Evolutionary conservation across 768 basidiomycete species (phyloP), one percentile per base, ranked within the genome.

Genomic region (Tulasnella sp.): DNA sequence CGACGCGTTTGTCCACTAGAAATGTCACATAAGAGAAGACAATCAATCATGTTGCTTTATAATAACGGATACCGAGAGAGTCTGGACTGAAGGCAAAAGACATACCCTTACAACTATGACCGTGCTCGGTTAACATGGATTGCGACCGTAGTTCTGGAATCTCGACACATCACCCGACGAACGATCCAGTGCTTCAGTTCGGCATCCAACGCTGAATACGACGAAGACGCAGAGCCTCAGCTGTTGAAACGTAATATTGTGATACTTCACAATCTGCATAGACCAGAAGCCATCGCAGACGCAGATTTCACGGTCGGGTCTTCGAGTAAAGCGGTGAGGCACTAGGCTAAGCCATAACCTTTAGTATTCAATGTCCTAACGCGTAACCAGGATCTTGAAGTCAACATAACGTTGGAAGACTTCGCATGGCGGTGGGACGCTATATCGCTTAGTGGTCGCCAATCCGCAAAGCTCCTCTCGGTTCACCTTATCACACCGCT

Each of bases 41-140:
- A 44, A 70, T 62, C 69, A 47, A 35, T 47, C 69, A 9, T 73
- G 73, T 26, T 73, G 73, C 47, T 72, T 73, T 47, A 17, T 73
- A 17, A 71, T 73, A 72, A 73, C 73, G 19, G 73, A 73, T 32
- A 71, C 73, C n/a, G 65, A 71, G 19, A 36, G 62, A 14, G 73
- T 73, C 16, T 73, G 68, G 69, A 69, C 62, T 32, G 73, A 73
- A 72, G 71, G 73, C 72, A 37, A 17, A 36, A 19, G 16, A 36
- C 0, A 35, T 44, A n/a, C n/a, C n/a, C 17, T 1, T n/a, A 2
- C 0, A 41, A 17, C 17, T 29, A 26, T 71, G 26, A 39, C 26
- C 3, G 32, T 7, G 47, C 5, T 35, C 72, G 26, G 32, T 41
- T 72, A 34, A 29, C 16, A 3, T 59, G 16, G 4, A 3, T 6